Evolutionary conservation across 495 filamentous ascomycete species (phyloP).

Genomic region (Glarea lozoyensis): DNA sequence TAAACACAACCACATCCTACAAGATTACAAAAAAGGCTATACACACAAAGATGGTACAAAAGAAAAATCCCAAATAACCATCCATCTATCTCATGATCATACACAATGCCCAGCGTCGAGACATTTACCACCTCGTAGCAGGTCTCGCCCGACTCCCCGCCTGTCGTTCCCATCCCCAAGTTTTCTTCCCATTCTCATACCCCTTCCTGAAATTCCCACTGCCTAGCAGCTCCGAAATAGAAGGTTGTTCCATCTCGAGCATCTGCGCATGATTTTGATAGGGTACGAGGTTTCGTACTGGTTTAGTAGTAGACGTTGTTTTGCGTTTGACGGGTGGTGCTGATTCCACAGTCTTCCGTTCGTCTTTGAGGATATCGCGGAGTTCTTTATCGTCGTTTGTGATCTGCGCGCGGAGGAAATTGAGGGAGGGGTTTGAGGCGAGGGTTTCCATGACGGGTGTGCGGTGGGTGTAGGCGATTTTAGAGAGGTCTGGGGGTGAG

Average conservation of each 20-base stretch:
- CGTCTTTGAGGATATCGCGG: constrained; percentile 58
- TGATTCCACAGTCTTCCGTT: constrained; percentile 21
- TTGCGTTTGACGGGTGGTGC: constrained; percentile 9
- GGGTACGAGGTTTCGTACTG: constrained; percentile 4
- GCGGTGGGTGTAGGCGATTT: constrained; percentile 58
- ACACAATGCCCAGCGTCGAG: too few species aligned
- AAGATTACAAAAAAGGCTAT: too few species aligned
- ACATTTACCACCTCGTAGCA: constrained; percentile 7
- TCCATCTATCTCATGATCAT: not conserved
- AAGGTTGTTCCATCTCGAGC: constrained; percentile 11
- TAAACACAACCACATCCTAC: too few species aligned
- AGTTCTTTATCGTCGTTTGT: constrained; percentile 66
- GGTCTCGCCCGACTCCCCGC: constrained; percentile 1
- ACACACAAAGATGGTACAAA: not conserved
- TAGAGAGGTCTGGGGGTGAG: constrained; percentile 41
- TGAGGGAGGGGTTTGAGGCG: constrained; percentile 26
- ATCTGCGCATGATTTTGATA: constrained; percentile 14
- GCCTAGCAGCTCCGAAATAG: constrained; percentile 5
- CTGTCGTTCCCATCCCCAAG: constrained; percentile 15
- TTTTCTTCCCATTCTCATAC: constrained; percentile 3
- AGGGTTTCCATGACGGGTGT: constrained; percentile 62
- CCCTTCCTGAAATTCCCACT: constrained; percentile 9
- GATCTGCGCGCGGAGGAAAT: constrained; percentile 79
- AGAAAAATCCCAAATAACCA: not conserved
- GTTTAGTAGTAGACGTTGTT: not conserved